Conservation (phyloP, 768 basidiomycete species). For the Suillus decipiens region DNA sequence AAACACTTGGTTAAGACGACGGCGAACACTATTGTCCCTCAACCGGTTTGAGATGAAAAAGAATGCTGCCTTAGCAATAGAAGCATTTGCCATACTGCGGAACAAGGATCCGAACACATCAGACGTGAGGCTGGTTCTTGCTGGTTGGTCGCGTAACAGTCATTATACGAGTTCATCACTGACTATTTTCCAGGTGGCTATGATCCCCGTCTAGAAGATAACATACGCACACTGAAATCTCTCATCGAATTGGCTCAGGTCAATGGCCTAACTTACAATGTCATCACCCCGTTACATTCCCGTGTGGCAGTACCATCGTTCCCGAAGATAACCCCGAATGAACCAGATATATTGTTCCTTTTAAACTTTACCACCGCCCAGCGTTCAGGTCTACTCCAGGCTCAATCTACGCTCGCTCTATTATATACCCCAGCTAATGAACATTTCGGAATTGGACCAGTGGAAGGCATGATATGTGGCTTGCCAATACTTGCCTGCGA, state of each 20-base stretch:
- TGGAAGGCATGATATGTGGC: constrained; percentile 93
- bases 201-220: constrained; percentile 85
- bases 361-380: constrained; percentile 88
- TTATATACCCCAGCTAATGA: constrained; percentile 95
- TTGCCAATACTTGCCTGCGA: constrained; percentile 87
- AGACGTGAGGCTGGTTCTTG: constrained; percentile 72
- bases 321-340: constrained; percentile 34
- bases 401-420: constrained; percentile 65
- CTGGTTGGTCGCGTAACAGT: constrained; percentile 45
- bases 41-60: constrained; percentile 98
- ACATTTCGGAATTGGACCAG: constrained; percentile 95
- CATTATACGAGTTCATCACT: constrained; percentile 7
- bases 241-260: constrained; percentile 49
- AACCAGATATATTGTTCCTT: constrained; percentile 79
- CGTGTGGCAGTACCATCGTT: constrained; percentile 42
- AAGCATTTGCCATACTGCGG: constrained; percentile 67
- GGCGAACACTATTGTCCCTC: constrained; percentile 80
- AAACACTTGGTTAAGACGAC: constrained; percentile 42
- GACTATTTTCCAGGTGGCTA: constrained; percentile 67
- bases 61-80: constrained; percentile 79
- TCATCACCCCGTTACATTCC: constrained; percentile 52
- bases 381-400: constrained; percentile 76
- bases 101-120: constrained; percentile 27
- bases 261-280: constrained; percentile 56
- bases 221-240: constrained; percentile 62